phyloP scores from a whole-genome alignment of 148 eudicot genomes.

The Nepenthes mirabilis region DNA sequence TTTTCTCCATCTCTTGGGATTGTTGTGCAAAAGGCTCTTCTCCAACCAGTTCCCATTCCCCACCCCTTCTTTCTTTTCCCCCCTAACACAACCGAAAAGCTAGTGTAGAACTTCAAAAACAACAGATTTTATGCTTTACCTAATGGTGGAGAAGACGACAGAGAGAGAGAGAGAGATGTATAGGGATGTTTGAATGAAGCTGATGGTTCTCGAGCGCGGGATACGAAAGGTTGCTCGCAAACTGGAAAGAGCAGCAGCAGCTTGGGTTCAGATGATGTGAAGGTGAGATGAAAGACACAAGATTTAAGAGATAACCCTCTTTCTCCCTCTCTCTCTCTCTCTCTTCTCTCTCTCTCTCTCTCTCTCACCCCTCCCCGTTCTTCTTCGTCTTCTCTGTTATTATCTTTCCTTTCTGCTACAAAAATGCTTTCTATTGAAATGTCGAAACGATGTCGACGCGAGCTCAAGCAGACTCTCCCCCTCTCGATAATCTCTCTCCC shows the following conservation, averaged over 20 bases:
- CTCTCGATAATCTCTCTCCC: background rate
- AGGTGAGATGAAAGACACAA: slow-evolving; percentile 3
- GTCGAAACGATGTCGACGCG: too few relatives aligned
- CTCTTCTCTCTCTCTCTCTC: background rate
- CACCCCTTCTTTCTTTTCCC: background rate
- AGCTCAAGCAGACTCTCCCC: background rate
- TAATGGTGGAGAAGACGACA: slow-evolving; percentile 4
- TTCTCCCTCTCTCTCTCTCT: background rate
- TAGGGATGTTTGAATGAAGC: too few relatives aligned
- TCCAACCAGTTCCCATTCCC: slow-evolving; percentile 79
- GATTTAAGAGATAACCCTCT: slow-evolving; percentile 5
- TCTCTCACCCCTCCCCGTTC: background rate
- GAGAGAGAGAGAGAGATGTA: background rate
- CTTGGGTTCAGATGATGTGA: too few relatives aligned
- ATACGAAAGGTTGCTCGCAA: too few relatives aligned
- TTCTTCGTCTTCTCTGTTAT: background rate
- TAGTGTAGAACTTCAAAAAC: slow-evolving; percentile 6
- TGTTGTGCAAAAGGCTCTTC: slow-evolving; percentile 84
- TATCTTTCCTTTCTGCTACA: background rate
- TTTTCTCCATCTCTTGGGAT: slow-evolving; percentile 36
- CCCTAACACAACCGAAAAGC: background rate
- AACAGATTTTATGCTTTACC: background rate
- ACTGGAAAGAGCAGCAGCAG: too few relatives aligned
- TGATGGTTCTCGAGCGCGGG: too few relatives aligned
- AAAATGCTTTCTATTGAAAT: too few relatives aligned